Percentiles rank a stretch among this genome's conserved stretches.
These are phyloP conservation scores for Sherardia arvensis DNA, from an alignment of 257 asterid genomes.

Conservation along the genomic window DNA sequence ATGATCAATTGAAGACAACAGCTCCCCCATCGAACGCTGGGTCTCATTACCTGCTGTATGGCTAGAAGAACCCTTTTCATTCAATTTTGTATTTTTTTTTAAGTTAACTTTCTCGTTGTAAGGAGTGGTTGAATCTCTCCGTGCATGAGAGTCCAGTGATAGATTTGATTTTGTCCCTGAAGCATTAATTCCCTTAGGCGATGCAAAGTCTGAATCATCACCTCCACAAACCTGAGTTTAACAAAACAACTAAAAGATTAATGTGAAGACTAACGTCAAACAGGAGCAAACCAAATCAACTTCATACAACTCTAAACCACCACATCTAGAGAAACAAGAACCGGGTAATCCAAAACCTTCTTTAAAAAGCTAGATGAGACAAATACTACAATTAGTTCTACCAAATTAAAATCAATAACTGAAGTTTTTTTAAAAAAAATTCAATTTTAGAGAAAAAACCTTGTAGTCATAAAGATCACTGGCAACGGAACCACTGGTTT, in stretches of 20 bases:
- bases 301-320: not conserved
- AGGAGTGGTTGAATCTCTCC: conserved; percentile 33
- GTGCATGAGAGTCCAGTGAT: conserved; percentile 29
- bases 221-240: conserved; percentile 49
- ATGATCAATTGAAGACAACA: conserved; percentile 68
- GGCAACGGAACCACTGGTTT: conserved; percentile 84
- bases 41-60: conserved; percentile 44
- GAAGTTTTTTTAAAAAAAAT: not conserved
- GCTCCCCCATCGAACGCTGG: conserved; percentile 65
- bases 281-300: not conserved
- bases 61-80: conserved; percentile 37
- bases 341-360: not conserved
- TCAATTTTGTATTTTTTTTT: conserved; percentile 31
- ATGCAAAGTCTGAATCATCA: conserved; percentile 64
- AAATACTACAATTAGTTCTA: not conserved
- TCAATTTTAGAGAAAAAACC: conserved; percentile 31
- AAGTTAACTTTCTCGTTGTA: conserved; percentile 48
- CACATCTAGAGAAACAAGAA: not conserved
- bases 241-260: conserved; percentile 16
- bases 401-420: not conserved
- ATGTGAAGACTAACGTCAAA: not conserved
- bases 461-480: conserved; percentile 84
- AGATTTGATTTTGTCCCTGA: conserved; percentile 30
- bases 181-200: conserved; percentile 32
- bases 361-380: not conserved